phyloP scores from a whole-genome alignment of 2,329 filamentous ascomycete species.

The Arthroderma sp. region DNA sequence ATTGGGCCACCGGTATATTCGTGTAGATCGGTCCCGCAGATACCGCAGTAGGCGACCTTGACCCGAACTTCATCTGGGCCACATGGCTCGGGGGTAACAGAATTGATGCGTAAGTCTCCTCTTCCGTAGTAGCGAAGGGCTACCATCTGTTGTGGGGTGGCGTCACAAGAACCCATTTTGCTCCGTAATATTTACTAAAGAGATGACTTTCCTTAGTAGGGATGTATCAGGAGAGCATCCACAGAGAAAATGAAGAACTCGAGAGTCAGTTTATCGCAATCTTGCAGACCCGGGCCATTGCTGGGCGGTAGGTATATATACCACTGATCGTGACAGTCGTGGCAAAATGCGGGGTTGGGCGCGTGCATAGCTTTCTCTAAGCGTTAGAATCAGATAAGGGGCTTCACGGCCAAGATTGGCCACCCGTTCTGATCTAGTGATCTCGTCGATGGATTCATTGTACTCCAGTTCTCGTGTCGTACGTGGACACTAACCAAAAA shows the following conservation, averaged over 20 bases:
- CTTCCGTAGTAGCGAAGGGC: constrained; percentile 25
- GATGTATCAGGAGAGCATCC: not conserved
- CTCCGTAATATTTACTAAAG: not conserved
- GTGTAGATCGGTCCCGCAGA: constrained; percentile 35
- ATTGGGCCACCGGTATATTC: constrained; percentile 39
- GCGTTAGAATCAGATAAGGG: too few relatives aligned
- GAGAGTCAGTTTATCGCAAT: too few relatives aligned
- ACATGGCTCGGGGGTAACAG: constrained; percentile 26
- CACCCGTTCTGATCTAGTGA: too few relatives aligned
- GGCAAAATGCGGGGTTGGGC: too few relatives aligned
- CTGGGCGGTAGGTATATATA: too few relatives aligned
- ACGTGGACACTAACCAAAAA: too few relatives aligned
- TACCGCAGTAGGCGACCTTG: constrained; percentile 23
- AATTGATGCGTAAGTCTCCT: constrained; percentile 23
- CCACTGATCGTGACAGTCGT: too few relatives aligned
- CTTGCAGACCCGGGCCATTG: too few relatives aligned
- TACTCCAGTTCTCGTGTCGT: too few relatives aligned
- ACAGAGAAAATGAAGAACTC: not conserved
- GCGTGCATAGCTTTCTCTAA: too few relatives aligned
- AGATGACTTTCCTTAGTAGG: not conserved
- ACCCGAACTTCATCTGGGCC: constrained; percentile 37
- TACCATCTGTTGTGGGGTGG: constrained; percentile 16
- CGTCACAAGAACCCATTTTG: not conserved
- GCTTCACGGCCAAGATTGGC: too few relatives aligned
- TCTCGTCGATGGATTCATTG: too few relatives aligned